Evolutionary conservation across 2,329 filamentous ascomycete genomes (phyloP).

Genomic region (Alternaria tenuissima): DNA sequence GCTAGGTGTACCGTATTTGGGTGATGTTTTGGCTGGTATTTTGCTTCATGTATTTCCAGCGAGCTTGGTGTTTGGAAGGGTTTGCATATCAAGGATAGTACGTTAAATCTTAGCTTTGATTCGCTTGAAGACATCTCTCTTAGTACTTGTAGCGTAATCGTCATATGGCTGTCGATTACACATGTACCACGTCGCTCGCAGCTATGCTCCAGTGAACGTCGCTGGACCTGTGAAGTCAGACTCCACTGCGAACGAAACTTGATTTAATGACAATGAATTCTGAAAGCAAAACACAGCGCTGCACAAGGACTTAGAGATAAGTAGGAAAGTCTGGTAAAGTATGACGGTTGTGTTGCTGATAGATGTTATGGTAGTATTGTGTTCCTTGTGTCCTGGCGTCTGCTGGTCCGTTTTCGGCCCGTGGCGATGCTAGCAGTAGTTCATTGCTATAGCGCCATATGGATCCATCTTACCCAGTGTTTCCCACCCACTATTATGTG

Average conservation of each 20-base stretch:
- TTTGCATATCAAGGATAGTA: neutral
- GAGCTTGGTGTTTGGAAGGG: neutral
- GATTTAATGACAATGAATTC: neutral
- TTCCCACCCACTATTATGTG: neutral
- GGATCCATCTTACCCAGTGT: neutral
- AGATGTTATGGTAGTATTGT: neutral
- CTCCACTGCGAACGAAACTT: constrained; percentile 11
- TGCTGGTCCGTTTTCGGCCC: neutral
- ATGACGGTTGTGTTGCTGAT: neutral
- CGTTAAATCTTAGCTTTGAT: neutral
- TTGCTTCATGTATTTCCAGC: neutral
- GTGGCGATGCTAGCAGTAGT: neutral
- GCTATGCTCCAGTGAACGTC: too few species aligned
- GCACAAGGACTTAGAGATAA: neutral
- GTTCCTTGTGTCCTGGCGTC: neutral
- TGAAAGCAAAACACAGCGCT: neutral
- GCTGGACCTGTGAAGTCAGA: constrained; percentile 7
- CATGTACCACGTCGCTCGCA: too few species aligned
- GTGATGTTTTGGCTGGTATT: neutral
- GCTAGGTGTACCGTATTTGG: neutral
- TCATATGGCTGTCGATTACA: too few species aligned
- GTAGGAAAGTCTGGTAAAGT: neutral
- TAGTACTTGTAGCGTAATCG: too few species aligned
- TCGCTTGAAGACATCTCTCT: too few species aligned
- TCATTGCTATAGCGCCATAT: neutral